Evolutionary conservation across 2,329 filamentous ascomycete species (phyloP).

Genomic region (Dendrostoma leiphaemia): DNA sequence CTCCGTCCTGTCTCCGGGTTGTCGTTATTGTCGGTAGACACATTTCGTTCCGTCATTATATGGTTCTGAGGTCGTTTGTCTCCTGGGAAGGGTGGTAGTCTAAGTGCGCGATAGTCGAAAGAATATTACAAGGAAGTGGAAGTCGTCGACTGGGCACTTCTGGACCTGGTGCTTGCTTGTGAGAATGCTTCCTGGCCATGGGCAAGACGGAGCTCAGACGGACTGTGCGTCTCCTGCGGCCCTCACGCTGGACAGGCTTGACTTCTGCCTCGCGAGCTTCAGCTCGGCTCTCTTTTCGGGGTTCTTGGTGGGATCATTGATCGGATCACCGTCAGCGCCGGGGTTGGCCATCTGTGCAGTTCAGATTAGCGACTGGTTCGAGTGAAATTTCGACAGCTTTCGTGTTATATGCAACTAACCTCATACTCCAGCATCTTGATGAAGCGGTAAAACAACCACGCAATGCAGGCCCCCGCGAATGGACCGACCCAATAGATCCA

Average conservation of each 20-base stretch:
- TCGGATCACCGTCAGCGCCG: slow-evolving; percentile 42
- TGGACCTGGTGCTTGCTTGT: no score
- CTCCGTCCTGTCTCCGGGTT: no score
- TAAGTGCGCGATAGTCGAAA: no score
- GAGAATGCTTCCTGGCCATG: no score
- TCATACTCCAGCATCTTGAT: slow-evolving; percentile 41
- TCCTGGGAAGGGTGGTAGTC: no score
- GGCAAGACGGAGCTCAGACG: no score
- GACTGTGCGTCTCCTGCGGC: slow-evolving; percentile 9
- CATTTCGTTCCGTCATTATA: no score
- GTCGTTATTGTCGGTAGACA: no score
- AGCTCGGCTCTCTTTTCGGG: slow-evolving; percentile 35
- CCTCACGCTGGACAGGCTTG: slow-evolving; percentile 9
- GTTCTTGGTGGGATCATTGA: slow-evolving; percentile 43
- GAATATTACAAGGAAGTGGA: no score
- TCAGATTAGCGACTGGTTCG: neutral
- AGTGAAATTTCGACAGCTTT: neutral
- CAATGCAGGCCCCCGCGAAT: slow-evolving; percentile 31
- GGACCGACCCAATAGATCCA: slow-evolving; percentile 48
- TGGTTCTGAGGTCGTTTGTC: no score
- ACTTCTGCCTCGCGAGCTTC: slow-evolving; percentile 10
- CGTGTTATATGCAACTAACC: no score
- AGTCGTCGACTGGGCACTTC: no score
- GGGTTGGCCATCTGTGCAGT: slow-evolving; percentile 41
- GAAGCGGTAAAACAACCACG: slow-evolving; percentile 36